Conservation (phyloP, 2,329 filamentous ascomycete species). For the Phaeosphaeriaceae sp. region DNA sequence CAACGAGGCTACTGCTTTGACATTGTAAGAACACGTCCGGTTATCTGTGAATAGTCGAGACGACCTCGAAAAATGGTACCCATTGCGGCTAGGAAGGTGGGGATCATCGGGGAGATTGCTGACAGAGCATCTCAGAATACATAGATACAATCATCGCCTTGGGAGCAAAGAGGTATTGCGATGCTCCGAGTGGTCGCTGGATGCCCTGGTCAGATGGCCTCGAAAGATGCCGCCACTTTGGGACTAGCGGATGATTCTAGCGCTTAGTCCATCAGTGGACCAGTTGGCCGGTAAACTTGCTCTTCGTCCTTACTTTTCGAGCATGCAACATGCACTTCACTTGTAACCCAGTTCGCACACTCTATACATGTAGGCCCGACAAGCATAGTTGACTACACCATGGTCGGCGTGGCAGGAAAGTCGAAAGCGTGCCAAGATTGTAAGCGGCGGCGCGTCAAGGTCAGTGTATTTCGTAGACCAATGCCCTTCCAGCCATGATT, state of each 20-base stretch:
- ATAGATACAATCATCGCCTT: not conserved
- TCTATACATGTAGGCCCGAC: not conserved
- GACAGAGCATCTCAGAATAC: not conserved
- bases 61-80: not conserved
- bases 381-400: not conserved
- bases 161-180: not conserved
- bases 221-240: not conserved
- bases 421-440: conserved; percentile 13
- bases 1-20: not conserved
- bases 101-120: not conserved
- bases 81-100: not conserved
- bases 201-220: not conserved
- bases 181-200: not conserved
- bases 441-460: conserved; percentile 12
- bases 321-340: not conserved
- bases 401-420: conserved; percentile 17
- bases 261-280: not conserved
- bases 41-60: not conserved
- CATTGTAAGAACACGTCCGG: not conserved
- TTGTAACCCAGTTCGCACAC: too few species aligned
- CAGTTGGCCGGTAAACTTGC: not conserved
- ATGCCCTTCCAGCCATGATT: not conserved
- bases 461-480: not conserved
- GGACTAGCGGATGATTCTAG: not conserved
- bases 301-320: not conserved